A percentile compares a stretch with the other conserved stretches of the same genome.
phyloP scores from a whole-genome alignment of 2,329 filamentous ascomycete species.

The Colletotrichum destructivum region DNA sequence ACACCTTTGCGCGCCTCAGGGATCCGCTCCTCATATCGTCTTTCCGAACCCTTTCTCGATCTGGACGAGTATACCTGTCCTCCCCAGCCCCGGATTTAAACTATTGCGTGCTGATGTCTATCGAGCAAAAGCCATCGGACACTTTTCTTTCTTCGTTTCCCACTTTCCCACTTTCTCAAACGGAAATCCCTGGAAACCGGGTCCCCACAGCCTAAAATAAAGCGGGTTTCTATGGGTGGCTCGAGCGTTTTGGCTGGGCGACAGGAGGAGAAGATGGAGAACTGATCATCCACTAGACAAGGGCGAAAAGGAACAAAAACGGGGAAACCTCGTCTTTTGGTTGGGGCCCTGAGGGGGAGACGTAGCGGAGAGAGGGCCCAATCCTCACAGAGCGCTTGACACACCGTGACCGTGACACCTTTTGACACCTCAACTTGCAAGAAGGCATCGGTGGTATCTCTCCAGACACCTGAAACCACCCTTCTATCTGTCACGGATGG shows the following conservation, averaged over 20 bases:
- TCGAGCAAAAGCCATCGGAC: not conserved
- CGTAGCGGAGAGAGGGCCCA: not conserved
- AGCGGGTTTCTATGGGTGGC: slow-evolving; percentile 14
- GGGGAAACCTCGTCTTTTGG: slow-evolving; percentile 1
- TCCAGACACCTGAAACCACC: slow-evolving; percentile 24
- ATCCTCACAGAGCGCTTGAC: not conserved
- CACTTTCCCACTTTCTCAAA: slow-evolving; percentile 16
- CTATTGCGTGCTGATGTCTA: not conserved
- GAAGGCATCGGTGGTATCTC: not conserved
- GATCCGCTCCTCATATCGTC: not conserved
- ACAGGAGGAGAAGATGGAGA: slow-evolving; percentile 37
- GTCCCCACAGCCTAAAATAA: slow-evolving; percentile 22
- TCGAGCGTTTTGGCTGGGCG: slow-evolving; percentile 40
- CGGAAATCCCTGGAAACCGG: slow-evolving; percentile 18
- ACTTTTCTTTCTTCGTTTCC: not conserved
- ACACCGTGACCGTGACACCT: slow-evolving; percentile 15
- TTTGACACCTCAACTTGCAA: not conserved
- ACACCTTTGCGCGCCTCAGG: not conserved
- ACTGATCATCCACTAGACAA: slow-evolving; percentile 39
- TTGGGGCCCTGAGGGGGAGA: too few species aligned
- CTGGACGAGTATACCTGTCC: not conserved
- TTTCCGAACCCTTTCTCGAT: not conserved
- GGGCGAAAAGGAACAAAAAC: slow-evolving; percentile 19
- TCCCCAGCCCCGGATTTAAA: slow-evolving; percentile 17
- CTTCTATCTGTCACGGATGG: slow-evolving; percentile 27